Conservation (phyloP, 2,329 filamentous ascomycete genomes). For the Diaporthe ampelina region DNA sequence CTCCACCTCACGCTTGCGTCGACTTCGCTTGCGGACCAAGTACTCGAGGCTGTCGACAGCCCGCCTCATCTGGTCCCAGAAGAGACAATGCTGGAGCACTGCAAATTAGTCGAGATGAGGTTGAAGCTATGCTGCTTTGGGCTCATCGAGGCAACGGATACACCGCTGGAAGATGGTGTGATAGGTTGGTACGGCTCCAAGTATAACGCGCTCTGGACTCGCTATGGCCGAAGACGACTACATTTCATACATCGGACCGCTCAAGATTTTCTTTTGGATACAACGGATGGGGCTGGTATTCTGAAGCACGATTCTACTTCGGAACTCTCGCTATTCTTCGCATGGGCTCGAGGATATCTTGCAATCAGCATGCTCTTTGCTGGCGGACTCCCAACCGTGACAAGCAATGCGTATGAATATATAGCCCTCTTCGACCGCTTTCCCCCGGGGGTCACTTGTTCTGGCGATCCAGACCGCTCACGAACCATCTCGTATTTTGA, state of each 20-base stretch:
- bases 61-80: not conserved
- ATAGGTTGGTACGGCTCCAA: not conserved
- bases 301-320: no score
- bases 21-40: not conserved
- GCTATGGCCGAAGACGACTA: not conserved
- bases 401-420: not conserved
- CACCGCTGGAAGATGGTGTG: rapidly evolving
- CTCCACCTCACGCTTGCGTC: constrained; percentile 14
- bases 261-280: not conserved
- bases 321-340: no score
- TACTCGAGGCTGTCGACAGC: not conserved
- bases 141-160: not conserved
- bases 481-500: not conserved
- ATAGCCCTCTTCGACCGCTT: not conserved
- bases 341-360: no score
- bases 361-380: no score
- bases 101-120: not conserved
- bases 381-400: no score
- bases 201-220: not conserved
- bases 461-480: not conserved
- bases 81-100: no score
- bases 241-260: not conserved
- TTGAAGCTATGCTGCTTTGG: not conserved
- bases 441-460: no score
- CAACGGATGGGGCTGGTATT: no score